Evolutionary conservation across 345 rosid genomes (phyloP), one percentile per base, ranked within the genome.

Genomic region (Lepidium aucheri): DNA sequence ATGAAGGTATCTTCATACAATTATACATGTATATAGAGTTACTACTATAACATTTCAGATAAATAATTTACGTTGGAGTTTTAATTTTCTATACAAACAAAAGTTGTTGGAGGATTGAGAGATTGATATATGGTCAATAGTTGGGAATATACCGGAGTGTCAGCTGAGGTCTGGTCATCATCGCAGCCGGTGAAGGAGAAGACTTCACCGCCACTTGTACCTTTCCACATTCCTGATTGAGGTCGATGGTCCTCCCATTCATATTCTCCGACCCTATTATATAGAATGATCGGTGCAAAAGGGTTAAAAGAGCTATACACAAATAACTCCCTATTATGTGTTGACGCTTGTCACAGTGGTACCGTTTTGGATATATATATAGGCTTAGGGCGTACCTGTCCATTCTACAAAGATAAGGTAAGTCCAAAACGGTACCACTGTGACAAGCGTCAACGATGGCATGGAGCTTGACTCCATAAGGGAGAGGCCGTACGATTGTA

Each of bases 371-470:
- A n/a, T n/a, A n/a, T n/a, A n/a, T n/a, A n/a, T n/a, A n/a, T n/a
- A n/a, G n/a, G n/a, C n/a, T n/a, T n/a, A n/a, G n/a, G n/a, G n/a
- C 26, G 26, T 61, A 89, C 98, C 85, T 82, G 77, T 87, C 85
- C 96, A 93, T 90, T 75, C 87, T 78, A 70, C 98, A 93, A 20
- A 86, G 85, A 65, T 26, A 93, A 5, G 97, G 97, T 60, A 90
- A 80, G 49, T 90, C 98, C 56, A 93, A 54, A 33, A 85, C 85
- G 1, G 98, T 93, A 35, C 98, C 98, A 62, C 96, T 93, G 60
- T 90, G 96, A 72, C 97, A 93, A 70, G 97, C 83, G 76, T 93
- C 98, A 2, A 93, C 56, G 39, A 93, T 80, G 15, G 98, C 94
- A 47, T 93, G 98, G 53, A 93, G 97, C 81, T 81, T 87, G 28